A percentile compares a stretch with the other conserved stretches of the same genome.
Conservation (phyloP, 2,329 filamentous ascomycete species). For the Alternaria sp. region DNA sequence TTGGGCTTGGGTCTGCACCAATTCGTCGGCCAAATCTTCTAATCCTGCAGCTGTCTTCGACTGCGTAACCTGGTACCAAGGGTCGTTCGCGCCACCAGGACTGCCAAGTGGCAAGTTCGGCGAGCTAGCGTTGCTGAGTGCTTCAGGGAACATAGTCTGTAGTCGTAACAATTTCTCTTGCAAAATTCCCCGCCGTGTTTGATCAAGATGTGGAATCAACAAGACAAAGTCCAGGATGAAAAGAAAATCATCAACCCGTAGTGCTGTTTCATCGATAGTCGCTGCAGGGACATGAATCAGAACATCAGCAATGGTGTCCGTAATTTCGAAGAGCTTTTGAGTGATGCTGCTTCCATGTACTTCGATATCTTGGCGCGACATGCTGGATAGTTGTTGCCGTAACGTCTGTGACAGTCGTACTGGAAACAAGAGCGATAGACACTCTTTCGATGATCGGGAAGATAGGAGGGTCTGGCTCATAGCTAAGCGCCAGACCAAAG, state of each 20-base stretch:
- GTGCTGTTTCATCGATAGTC: constrained; percentile 56
- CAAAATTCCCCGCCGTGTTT: constrained; percentile 56
- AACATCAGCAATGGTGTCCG: constrained; percentile 67
- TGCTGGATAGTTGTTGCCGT: constrained; percentile 52
- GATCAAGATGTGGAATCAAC: constrained; percentile 58
- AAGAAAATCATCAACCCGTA: constrained; percentile 63
- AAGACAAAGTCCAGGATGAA: constrained; percentile 62
- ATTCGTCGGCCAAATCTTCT: constrained; percentile 30
- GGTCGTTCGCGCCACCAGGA: constrained; percentile 36
- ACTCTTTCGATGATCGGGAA: constrained; percentile 48
- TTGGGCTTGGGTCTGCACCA: constrained; percentile 15
- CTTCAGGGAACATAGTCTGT: constrained; percentile 47
- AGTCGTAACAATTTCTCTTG: constrained; percentile 53
- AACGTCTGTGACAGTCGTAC: constrained; percentile 56
- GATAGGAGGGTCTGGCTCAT: constrained; percentile 58
- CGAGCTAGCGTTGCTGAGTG: constrained; percentile 42
- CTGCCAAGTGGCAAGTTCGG: constrained; percentile 42
- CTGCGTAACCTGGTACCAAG: constrained; percentile 47
- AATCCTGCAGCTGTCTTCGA: constrained; percentile 43
- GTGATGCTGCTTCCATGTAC: constrained; percentile 66
- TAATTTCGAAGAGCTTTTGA: constrained; percentile 68
- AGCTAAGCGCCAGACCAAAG: constrained; percentile 60
- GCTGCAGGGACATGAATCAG: constrained; percentile 61
- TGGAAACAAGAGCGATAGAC: constrained; percentile 56
- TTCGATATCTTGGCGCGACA: constrained; percentile 58